Percentiles rank a stretch among this genome's conserved stretches.
Evolutionary conservation across 345 rosid species (phyloP).

Genomic region (Nasturtium officinale): DNA sequence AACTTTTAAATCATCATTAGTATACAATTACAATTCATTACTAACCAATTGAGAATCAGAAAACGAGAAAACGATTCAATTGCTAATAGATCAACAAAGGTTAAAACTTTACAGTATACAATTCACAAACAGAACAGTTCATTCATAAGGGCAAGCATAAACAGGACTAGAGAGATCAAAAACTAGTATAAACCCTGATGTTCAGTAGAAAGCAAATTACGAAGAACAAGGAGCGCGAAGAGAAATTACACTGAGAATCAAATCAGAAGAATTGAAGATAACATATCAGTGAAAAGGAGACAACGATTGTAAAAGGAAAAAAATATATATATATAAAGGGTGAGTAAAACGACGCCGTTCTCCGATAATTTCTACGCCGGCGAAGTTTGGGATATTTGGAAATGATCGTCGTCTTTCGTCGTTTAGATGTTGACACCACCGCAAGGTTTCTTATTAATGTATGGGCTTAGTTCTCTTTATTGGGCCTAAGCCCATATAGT

Average conservation of each 20-base stretch:
- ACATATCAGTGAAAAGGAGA: not conserved
- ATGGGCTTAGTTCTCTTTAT: conserved; percentile 16
- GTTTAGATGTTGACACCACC: conserved; percentile 28
- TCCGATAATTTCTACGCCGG: conserved; percentile 35
- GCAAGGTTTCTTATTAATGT: not conserved
- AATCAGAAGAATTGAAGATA: conserved; percentile 27
- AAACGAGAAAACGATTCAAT: not conserved
- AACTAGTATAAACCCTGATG: conserved; percentile 23
- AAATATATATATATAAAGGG: too few relatives aligned
- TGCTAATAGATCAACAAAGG: not conserved
- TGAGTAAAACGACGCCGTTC: conserved; percentile 22
- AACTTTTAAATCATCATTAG: not conserved
- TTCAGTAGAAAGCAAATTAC: conserved; percentile 27
- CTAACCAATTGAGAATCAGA: not conserved
- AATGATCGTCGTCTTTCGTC: conserved; percentile 31
- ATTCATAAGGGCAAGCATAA: not conserved
- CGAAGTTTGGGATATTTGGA: conserved; percentile 32
- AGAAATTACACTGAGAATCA: conserved; percentile 25
- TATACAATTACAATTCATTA: too few relatives aligned
- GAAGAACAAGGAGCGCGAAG: conserved; percentile 13
- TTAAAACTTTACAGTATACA: not conserved
- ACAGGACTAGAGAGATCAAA: conserved; percentile 6
- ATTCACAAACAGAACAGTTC: not conserved
- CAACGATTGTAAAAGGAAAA: not conserved
- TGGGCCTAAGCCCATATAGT: not conserved